These are phyloP conservation scores for Mycosphaerella arachidis DNA, from an alignment of 2,329 filamentous ascomycete genomes.

Conservation along the genomic window DNA sequence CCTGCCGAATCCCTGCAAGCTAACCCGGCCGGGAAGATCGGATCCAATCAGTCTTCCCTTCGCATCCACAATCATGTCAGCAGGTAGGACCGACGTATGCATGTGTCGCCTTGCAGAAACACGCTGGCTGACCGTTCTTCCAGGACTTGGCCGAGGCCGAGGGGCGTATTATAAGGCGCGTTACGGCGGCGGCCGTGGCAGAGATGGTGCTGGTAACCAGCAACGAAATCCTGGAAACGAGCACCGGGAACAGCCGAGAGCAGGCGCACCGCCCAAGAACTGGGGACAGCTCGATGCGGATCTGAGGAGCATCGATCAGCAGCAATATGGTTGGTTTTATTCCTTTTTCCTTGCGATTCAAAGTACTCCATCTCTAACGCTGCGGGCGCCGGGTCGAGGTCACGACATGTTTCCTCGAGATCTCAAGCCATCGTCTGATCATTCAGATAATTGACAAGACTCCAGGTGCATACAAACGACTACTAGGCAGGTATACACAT, in stretches of 20 bases:
- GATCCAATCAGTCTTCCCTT: neutral
- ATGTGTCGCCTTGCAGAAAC: neutral
- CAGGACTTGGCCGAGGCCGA: slow-evolving; percentile 19
- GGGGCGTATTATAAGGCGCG: slow-evolving; percentile 29
- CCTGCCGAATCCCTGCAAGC: neutral
- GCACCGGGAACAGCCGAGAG: slow-evolving; percentile 3
- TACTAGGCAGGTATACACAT: slow-evolving; percentile 28
- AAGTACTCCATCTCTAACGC: no score
- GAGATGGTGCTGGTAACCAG: slow-evolving; percentile 13
- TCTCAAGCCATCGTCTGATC: neutral
- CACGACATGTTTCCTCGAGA: neutral
- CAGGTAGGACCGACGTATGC: neutral
- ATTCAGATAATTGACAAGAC: slow-evolving; percentile 5
- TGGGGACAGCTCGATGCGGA: slow-evolving; percentile 25
- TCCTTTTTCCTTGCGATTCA: neutral
- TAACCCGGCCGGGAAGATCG: neutral
- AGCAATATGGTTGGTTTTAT: slow-evolving; percentile 28
- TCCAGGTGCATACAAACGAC: slow-evolving; percentile 32
- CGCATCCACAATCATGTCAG: neutral
- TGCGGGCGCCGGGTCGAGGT: no score
- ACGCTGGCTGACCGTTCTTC: neutral
- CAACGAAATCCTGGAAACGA: neutral
- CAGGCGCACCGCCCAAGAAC: slow-evolving; percentile 1
- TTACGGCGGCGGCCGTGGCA: slow-evolving; percentile 24
- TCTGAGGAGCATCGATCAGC: slow-evolving; percentile 27